A percentile compares a stretch with the other conserved stretches of the same genome.
These are phyloP conservation scores for Zygosaccharomyces pseudorouxii DNA, from an alignment of 805 yeast species.

Conservation along the genomic window DNA sequence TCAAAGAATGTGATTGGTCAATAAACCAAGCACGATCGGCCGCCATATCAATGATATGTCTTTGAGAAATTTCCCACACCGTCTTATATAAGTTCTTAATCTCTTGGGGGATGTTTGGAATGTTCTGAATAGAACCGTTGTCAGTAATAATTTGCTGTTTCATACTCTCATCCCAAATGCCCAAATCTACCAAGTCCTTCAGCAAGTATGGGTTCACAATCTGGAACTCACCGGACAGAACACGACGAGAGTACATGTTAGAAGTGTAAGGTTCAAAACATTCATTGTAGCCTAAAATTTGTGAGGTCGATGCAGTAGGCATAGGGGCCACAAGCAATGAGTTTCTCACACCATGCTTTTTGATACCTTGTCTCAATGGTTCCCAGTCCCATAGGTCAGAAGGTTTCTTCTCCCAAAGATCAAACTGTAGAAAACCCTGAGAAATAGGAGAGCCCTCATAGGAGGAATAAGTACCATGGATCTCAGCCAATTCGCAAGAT, in stretches of 20 bases:
- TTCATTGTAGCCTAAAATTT: conserved; percentile 86
- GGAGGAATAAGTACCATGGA: conserved; percentile 64
- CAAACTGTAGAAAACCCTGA: conserved; percentile 77
- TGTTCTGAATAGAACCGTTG: conserved; percentile 78
- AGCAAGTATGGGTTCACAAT: conserved; percentile 80
- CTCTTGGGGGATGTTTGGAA: conserved; percentile 65
- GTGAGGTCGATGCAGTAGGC: conserved; percentile 98
- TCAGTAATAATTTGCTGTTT: conserved; percentile 68
- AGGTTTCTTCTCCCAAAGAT: conserved; percentile 80
- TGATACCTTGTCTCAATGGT: conserved; percentile 53
- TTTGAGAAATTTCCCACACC: conserved; percentile 93
- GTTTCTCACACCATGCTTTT: conserved; percentile 70
- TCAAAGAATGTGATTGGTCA: conserved; percentile 90
- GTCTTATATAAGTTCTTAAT: conserved; percentile 79
- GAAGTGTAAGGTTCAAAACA: conserved; percentile 95
- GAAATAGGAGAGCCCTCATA: conserved; percentile 89
- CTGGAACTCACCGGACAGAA: conserved; percentile 88
- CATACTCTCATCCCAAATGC: conserved; percentile 74
- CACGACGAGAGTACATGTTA: conserved; percentile 83
- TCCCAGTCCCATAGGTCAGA: conserved; percentile 87
- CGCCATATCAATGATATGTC: conserved; percentile 74
- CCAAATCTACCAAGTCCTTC: conserved; percentile 71
- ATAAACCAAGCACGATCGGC: conserved; percentile 78
- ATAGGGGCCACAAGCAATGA: conserved; percentile 87
- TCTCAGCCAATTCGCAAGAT: conserved; percentile 72